Base-by-base conservation (phyloP, 2,329 filamentous ascomycete genomes). In the Aureobasidium sp. region DNA sequence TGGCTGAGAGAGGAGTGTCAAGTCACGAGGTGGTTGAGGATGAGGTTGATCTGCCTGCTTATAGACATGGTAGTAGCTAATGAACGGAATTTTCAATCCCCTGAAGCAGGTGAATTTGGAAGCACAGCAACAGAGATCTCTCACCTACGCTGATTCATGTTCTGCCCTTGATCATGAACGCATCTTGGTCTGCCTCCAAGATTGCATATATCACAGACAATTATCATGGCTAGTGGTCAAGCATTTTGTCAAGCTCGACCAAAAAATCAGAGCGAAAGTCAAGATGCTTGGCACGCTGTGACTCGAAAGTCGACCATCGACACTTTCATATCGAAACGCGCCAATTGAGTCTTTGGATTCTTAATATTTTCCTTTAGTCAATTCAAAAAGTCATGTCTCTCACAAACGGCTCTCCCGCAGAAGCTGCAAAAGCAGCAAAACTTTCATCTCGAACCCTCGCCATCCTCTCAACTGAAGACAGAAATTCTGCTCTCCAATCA, bases 401-500 rank as follows among this genome's bases (percentile, higher is more conserved):
- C 63, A 96, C 92, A 53, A 92, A 90, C 74, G 90, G 89, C 59
- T 88, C 87, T 36, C 89, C 93, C 51, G 79, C 84, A 61, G 85
- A 91, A 66, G 89, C 89, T 58, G 93, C 93, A 41, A 81, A 81
- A 69, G 83, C 87, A 51, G 93, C 93, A 64, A 91, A 91, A 70
- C 77, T 83, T 50, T 90, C 93, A 16, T 96, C 94, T 36, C 88
- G 91, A 71, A 83, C 85, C 58, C 85, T 99, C 48, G 91, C 91
- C 53, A 89, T 90, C 1, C 85, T 97, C 53, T 83, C 91, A 3
- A 84, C 85, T 42, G 76, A 81, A 44, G 87, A 87, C 29, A 88
- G 94, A 70, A 96, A 97, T 77, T 84, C 87, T 62, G 93, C 94
- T 51, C 80, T 99, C 65, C 89, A 88, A 51, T 84, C 87, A 32